These are phyloP conservation scores for Lactifluus hygrophoroides DNA, from an alignment of 768 basidiomycete species.

Conservation along the genomic window DNA sequence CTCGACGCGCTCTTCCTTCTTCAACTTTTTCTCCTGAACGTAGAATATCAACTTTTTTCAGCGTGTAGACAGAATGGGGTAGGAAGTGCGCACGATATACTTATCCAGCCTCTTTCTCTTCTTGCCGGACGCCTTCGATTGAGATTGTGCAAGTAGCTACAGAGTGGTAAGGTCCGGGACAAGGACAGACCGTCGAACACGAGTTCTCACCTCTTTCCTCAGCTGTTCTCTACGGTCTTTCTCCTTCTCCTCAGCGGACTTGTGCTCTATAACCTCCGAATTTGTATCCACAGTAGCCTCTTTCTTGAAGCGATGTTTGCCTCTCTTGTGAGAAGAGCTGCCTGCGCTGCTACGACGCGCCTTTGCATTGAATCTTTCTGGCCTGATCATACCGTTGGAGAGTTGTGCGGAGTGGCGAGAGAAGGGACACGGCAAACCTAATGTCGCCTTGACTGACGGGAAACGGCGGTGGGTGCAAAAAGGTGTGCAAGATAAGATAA, in stretches of 20 bases:
- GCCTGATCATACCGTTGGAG: conserved; percentile 5
- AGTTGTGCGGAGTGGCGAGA: neutral
- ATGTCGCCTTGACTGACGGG: too few species aligned
- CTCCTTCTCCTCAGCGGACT: conserved; percentile 26
- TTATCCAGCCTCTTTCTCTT: conserved; percentile 44
- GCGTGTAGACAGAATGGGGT: neutral
- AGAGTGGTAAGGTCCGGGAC: neutral
- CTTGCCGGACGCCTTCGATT: conserved; percentile 35
- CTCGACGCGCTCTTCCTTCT: conserved; percentile 73
- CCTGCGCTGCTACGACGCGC: conserved; percentile 51
- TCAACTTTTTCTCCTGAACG: conserved; percentile 78
- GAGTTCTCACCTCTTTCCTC: conserved; percentile 25
- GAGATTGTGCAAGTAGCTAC: conserved; percentile 20
- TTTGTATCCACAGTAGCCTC: conserved; percentile 14
- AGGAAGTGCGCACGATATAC: conserved; percentile 34
- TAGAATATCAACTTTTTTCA: neutral
- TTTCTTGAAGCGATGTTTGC: conserved; percentile 26
- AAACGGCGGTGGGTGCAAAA: neutral
- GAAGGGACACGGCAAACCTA: neutral
- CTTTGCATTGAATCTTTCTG: conserved; percentile 48
- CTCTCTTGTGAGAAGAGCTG: conserved; percentile 54
- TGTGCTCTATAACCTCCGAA: conserved; percentile 23
- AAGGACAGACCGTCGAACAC: neutral
- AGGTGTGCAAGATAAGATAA: conserved; percentile 1
- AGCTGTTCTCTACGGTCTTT: conserved; percentile 23